Evolutionary conservation across 169 alveolate genomes (phyloP), one percentile per base, ranked within the genome.

Genomic region (Cryptosporidium ryanae): DNA sequence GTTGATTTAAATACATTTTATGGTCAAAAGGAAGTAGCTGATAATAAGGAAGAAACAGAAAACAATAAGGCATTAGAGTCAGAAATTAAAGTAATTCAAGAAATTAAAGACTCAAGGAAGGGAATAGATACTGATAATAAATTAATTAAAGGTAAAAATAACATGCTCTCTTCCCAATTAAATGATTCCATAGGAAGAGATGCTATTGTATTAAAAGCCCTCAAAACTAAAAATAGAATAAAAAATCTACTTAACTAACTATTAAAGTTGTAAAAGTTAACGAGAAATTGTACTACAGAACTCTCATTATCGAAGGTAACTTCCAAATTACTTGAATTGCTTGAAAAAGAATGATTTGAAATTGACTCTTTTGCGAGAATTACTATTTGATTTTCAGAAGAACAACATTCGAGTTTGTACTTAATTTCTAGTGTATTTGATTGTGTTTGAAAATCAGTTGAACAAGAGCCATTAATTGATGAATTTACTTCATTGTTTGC

Each of bases 101-200:
- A 61, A 6, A 61, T 2, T 31, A 61, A 7, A n/a, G 66, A 25
- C 8, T 15, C 18, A 17, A 25, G 46, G 32, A 27, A 27, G 32
- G 43, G 32, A 1, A 1, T 10, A 32, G 32, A 65, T 38, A 32
- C 59, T 12, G 17, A 65, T 21, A 21, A 38, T 38, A 13, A 18
- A 2, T 65, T 1, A 2, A 32, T 15, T 65, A 8, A 21, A 65
- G n/a, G 3, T n/a, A 21, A 21, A n/a, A 32, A n/a, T 21, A 1
- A n/a, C n/a, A n/a, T n/a, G n/a, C n/a, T 15, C 8, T 61, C 38
- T 18, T 25, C 66, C 23, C 23, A 25, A 21, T 31, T 76, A 34
- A 76, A 23, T 34, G 87, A 76, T 76, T 76, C 87, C 27, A 59
- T 76, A 43, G 71, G 87, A 13, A 57, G 31, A 61, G 87, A 76